Evolutionary conservation across 192 early-diverging fungal species (phyloP).

Genomic region (Allomyces arbusculus): DNA sequence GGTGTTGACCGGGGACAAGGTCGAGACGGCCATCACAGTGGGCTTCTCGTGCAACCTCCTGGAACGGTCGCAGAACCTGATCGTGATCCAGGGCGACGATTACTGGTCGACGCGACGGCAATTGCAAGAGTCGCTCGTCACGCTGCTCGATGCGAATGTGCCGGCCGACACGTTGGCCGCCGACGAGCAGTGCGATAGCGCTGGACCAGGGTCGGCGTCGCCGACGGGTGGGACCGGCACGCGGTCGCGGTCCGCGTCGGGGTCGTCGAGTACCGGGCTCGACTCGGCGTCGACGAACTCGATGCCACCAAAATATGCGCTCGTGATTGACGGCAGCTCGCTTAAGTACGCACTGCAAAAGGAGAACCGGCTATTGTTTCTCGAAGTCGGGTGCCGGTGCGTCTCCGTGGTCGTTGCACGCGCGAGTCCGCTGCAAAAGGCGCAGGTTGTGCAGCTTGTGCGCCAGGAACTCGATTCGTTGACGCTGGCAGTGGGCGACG

Average conservation of each 20-base stretch:
- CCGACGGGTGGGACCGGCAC: not conserved
- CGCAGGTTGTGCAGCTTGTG: constrained; percentile 75
- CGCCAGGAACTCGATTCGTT: constrained; percentile 47
- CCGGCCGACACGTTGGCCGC: not conserved
- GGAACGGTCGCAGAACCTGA: constrained; percentile 21
- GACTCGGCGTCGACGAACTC: not conserved
- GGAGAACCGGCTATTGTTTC: constrained; percentile 15
- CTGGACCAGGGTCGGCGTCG: not conserved
- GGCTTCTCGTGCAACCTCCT: constrained; percentile 53
- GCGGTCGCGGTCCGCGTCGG: not conserved
- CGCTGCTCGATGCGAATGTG: not conserved
- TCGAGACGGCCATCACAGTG: constrained; percentile 98
- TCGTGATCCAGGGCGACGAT: constrained; percentile 19
- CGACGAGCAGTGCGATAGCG: not conserved
- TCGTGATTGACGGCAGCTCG: constrained; percentile 69
- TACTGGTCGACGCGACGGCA: not conserved
- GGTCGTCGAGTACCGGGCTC: not conserved
- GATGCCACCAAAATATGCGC: constrained; percentile 20
- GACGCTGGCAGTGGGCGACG: constrained; percentile 53
- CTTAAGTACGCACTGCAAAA: constrained; percentile 24
- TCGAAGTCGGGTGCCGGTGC: constrained; percentile 46
- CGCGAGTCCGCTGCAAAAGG: constrained; percentile 85
- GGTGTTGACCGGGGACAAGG: constrained; percentile 94
- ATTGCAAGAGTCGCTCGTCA: not conserved
- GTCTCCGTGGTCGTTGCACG: constrained; percentile 78